These are phyloP conservation scores for Venustampulla echinocandica DNA, from an alignment of 495 filamentous ascomycete species.

Conservation along the genomic window DNA sequence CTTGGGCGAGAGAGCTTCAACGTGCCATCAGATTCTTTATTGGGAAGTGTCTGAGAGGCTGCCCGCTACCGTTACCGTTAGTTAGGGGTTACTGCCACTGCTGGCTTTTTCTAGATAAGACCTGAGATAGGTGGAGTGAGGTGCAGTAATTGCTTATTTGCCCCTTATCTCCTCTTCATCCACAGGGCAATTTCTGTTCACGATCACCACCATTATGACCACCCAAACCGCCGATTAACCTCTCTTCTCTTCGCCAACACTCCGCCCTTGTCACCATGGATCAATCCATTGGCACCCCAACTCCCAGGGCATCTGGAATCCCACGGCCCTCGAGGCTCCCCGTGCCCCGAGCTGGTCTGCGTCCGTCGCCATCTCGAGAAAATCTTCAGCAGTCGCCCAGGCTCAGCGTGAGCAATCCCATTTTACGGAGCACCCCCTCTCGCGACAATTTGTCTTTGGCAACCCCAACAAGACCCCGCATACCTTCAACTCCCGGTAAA, in stretches of 20 bases:
- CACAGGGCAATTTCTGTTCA: neutral
- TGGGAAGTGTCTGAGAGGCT: too few species aligned
- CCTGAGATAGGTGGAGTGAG: too few species aligned
- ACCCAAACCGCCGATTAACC: too few species aligned
- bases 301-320: slow-evolving; percentile 26
- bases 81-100: too few species aligned
- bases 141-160: too few species aligned
- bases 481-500: slow-evolving; percentile 9
- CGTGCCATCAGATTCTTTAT: too few species aligned
- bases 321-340: slow-evolving; percentile 32
- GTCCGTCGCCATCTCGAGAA: slow-evolving; percentile 21
- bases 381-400: slow-evolving; percentile 15
- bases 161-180: too few species aligned
- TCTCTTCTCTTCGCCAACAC: too few species aligned
- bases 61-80: too few species aligned
- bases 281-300: slow-evolving; percentile 5
- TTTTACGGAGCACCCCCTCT: slow-evolving; percentile 19
- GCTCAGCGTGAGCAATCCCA: slow-evolving; percentile 12
- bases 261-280: slow-evolving; percentile 14
- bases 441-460: slow-evolving; percentile 19
- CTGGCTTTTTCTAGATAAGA: too few species aligned
- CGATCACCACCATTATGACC: neutral
- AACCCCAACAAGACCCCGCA: slow-evolving; percentile 5
- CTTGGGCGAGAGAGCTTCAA: too few species aligned
- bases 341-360: slow-evolving; percentile 21